A percentile compares a stretch with the other conserved stretches of the same genome.
phyloP scores from a whole-genome alignment of 2,329 filamentous ascomycete species.

The Sclerotinia subarctica region DNA sequence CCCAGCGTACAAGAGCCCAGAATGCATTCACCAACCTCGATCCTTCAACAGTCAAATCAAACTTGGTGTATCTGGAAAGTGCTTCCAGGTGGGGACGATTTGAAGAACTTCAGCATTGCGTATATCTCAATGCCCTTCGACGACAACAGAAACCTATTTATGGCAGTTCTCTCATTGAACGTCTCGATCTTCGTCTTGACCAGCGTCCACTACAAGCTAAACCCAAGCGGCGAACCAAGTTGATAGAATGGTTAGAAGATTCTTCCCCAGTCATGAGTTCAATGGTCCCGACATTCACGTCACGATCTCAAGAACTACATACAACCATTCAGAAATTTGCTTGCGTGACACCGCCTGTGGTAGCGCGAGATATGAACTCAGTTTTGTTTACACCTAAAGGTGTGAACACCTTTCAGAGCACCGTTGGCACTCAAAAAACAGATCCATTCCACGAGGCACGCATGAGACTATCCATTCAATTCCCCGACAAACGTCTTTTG shows the following conservation, averaged over 20 bases:
- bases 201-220: conserved; percentile 57
- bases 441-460: conserved; percentile 94
- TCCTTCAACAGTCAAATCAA: conserved; percentile 64
- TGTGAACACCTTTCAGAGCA: conserved; percentile 54
- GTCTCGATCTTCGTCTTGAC: conserved; percentile 63
- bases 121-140: conserved; percentile 77
- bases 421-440: conserved; percentile 55
- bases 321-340: conserved; percentile 81
- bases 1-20: conserved; percentile 62
- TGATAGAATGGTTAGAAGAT: conserved; percentile 73
- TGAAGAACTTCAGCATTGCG: conserved; percentile 75
- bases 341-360: conserved; percentile 85
- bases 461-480: conserved; percentile 90
- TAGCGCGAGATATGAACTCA: conserved; percentile 72
- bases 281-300: conserved; percentile 71
- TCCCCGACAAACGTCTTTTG: conserved; percentile 91
- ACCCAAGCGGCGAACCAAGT: conserved; percentile 58
- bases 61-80: conserved; percentile 70
- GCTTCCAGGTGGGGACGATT: conserved; percentile 65
- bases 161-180: conserved; percentile 72
- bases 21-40: conserved; percentile 55
- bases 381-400: conserved; percentile 62
- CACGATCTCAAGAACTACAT: conserved; percentile 70
- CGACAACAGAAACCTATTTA: conserved; percentile 80
- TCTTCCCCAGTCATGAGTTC: conserved; percentile 61